Percentiles rank a stretch among this genome's conserved stretches.
Conservation (phyloP, 768 basidiomycete species). For the Amanita phalloides region DNA sequence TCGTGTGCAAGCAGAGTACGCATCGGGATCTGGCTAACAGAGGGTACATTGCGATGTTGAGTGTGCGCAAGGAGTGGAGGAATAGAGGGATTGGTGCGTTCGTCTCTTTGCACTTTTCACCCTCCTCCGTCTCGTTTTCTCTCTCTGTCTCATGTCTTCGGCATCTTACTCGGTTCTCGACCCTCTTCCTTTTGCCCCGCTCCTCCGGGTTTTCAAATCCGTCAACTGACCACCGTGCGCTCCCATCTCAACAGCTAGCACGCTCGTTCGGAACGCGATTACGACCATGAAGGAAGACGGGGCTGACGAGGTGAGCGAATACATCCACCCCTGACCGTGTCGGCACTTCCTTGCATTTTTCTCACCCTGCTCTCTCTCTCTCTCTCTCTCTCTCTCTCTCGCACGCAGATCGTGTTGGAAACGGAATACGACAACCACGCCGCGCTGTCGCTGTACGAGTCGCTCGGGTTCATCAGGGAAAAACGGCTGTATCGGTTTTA, state of each 20-base stretch:
- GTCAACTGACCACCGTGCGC: not conserved
- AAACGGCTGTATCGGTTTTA: slow-evolving; percentile 94
- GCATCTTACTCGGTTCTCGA: too few relatives aligned
- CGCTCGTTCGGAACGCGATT: slow-evolving; percentile 75
- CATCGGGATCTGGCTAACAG: slow-evolving; percentile 69
- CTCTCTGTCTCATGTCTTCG: slow-evolving; percentile 1
- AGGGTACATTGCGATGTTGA: slow-evolving; percentile 98
- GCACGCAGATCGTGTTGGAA: slow-evolving; percentile 68
- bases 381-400: not conserved
- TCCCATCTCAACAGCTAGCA: slow-evolving; percentile 45
- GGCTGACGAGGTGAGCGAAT: slow-evolving; percentile 68
- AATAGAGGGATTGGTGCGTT: slow-evolving; percentile 86
- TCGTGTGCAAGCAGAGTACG: slow-evolving; percentile 94
- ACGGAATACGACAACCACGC: slow-evolving; percentile 91
- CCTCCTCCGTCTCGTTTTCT: slow-evolving; percentile 20
- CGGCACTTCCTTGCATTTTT: too few relatives aligned
- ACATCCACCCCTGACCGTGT: too few relatives aligned
- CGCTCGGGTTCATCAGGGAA: slow-evolving; percentile 91
- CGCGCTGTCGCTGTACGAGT: slow-evolving; percentile 82
- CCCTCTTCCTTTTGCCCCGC: slow-evolving; percentile 11
- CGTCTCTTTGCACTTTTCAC: slow-evolving; percentile 18
- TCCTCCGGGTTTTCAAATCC: too few relatives aligned
- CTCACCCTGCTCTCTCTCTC: not conserved
- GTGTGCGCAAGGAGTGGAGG: slow-evolving; percentile 74
- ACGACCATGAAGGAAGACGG: slow-evolving; percentile 74